phyloP scores from a whole-genome alignment of 805 yeast species.

The Vanderwaltozyma tropicalis region DNA sequence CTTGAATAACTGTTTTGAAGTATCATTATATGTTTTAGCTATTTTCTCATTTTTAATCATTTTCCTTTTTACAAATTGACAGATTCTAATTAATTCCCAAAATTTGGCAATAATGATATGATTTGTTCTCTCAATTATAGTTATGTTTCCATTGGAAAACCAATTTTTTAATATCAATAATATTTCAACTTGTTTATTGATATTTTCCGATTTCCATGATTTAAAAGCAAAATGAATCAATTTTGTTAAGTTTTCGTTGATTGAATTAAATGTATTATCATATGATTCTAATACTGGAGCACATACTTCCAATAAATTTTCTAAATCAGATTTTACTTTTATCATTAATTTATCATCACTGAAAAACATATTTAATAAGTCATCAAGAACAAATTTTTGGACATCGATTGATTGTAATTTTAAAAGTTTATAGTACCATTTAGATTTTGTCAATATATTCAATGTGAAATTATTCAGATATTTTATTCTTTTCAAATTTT shows the following conservation, averaged over 20 bases:
- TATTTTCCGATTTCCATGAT: background rate
- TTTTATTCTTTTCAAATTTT: background rate
- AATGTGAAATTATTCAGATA: background rate
- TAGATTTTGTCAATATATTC: background rate
- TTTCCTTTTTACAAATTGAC: slow-evolving; percentile 20
- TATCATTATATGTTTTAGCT: slow-evolving; percentile 3
- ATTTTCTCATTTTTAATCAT: background rate
- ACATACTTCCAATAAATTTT: slow-evolving; percentile 12
- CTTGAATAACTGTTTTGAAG: slow-evolving; percentile 49
- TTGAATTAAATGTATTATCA: background rate
- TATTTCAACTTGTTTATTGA: slow-evolving; percentile 26
- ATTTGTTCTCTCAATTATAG: slow-evolving; percentile 43
- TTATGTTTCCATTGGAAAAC: slow-evolving; percentile 33
- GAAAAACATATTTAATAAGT: background rate
- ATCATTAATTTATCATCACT: slow-evolving; percentile 4
- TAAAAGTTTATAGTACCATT: background rate
- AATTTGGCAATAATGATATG: slow-evolving; percentile 61
- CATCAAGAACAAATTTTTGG: background rate
- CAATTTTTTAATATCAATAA: slow-evolving; percentile 25
- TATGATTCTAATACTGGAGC: slow-evolving; percentile 9
- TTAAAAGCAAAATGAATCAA: background rate
- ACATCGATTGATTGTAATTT: background rate
- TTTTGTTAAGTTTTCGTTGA: background rate
- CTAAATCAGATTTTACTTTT: slow-evolving; percentile 14
- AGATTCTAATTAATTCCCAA: slow-evolving; percentile 46